These are phyloP conservation scores for Skeletonema grethae DNA, from an alignment of 108 stramenopile genomes.

Conservation along the genomic window DNA sequence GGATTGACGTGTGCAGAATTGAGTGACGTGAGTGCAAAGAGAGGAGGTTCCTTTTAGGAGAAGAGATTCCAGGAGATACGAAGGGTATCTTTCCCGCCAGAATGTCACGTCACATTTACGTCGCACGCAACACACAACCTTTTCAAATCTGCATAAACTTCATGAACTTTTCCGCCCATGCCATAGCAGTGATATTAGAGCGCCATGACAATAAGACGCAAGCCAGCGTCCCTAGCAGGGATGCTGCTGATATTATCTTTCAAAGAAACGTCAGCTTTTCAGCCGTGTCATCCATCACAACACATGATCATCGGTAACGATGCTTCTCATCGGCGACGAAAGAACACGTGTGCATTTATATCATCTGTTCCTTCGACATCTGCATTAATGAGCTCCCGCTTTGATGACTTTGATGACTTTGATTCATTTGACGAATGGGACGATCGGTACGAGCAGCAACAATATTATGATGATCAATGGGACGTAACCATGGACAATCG, in stretches of 20 bases:
- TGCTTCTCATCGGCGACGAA: neutral
- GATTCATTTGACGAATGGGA: neutral
- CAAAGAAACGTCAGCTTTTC: neutral
- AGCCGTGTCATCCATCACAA: neutral
- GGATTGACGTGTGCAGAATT: neutral
- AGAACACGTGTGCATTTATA: neutral
- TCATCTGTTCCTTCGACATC: neutral
- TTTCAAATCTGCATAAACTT: too few species aligned
- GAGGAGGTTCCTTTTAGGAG: neutral
- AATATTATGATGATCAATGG: neutral
- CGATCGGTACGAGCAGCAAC: neutral
- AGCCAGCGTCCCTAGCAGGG: neutral
- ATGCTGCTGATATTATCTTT: neutral
- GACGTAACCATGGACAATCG: neutral
- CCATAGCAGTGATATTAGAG: neutral
- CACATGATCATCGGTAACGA: neutral
- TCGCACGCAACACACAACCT: too few species aligned
- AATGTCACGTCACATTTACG: too few species aligned
- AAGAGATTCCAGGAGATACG: neutral
- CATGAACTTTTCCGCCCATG: too few species aligned
- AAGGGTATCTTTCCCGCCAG: too few species aligned
- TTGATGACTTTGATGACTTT: neutral
- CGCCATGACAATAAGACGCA: neutral
- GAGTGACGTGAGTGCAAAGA: slow-evolving; percentile 8
- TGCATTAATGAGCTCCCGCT: neutral